Percentiles rank a stretch among this genome's conserved stretches.
Evolutionary conservation across 805 yeast species (phyloP).

Genomic region (Yamadazyma paraphyllophila): DNA sequence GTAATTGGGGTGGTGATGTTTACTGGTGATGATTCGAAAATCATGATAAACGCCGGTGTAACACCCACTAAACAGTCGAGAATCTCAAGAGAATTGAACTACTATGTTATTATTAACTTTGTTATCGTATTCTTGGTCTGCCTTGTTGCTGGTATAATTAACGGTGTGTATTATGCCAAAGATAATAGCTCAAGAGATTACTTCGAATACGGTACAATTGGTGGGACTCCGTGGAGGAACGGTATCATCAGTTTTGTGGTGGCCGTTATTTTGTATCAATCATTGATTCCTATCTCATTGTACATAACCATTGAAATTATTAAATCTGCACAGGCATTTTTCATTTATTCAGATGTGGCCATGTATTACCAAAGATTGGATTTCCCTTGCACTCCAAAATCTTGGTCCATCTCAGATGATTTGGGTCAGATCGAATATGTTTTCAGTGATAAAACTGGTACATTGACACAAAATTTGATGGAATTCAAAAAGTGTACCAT

Average conservation of each 20-base stretch:
- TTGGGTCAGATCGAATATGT: conserved; percentile 83
- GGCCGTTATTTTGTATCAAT: conserved; percentile 71
- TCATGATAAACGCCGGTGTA: conserved; percentile 75
- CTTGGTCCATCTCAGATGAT: conserved; percentile 86
- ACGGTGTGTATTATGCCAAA: conserved; percentile 61
- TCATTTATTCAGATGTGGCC: conserved; percentile 70
- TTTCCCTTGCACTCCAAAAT: conserved; percentile 79
- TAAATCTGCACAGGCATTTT: conserved; percentile 78
- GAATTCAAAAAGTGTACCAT: conserved; percentile 81
- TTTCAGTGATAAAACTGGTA: conserved; percentile 83
- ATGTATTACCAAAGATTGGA: conserved; percentile 70
- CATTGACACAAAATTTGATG: conserved; percentile 81
- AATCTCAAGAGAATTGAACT: conserved; percentile 69
- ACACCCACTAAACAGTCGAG: conserved; percentile 78
- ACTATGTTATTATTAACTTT: conserved; percentile 68
- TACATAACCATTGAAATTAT: conserved; percentile 81
- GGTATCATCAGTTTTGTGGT: conserved; percentile 76
- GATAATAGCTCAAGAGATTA: conserved; percentile 51
- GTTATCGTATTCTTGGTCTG: conserved; percentile 61
- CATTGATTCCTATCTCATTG: conserved; percentile 79
- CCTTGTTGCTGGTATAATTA: conserved; percentile 65
- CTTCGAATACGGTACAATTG: conserved; percentile 70
- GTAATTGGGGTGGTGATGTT: conserved; percentile 72
- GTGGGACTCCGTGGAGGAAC: conserved; percentile 60
- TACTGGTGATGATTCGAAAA: conserved; percentile 78